Evolutionary conservation across 805 yeast species (phyloP).

Genomic region (Sungouiozyma intestinalis): DNA sequence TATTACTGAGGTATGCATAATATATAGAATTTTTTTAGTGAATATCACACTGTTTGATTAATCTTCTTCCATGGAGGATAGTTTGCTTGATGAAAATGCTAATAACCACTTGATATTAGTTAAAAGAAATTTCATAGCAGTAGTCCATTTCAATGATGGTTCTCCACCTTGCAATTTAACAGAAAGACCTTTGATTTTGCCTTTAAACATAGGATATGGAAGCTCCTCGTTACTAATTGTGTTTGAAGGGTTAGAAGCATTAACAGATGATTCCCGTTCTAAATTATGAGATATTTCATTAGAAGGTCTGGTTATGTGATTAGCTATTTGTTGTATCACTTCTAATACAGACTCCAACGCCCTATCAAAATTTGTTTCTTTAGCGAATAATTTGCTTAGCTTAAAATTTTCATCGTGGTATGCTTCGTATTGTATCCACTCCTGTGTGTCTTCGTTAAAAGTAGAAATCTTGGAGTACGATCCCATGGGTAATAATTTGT

Average conservation of each 20-base stretch:
- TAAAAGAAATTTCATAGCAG: conserved; percentile 71
- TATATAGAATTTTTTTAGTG: background rate
- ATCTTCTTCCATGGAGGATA: conserved; percentile 1
- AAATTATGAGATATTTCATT: background rate
- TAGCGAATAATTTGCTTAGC: conserved; percentile 51
- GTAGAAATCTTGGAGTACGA: conserved; percentile 62
- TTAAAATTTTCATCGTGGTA: conserved; percentile 63
- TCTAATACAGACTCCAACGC: conserved; percentile 71
- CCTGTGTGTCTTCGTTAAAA: conserved; percentile 29
- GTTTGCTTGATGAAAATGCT: conserved; percentile 51
- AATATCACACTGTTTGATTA: no score
- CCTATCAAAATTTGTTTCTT: conserved; percentile 66
- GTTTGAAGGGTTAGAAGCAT: background rate
- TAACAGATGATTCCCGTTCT: no score
- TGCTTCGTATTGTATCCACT: conserved; percentile 42
- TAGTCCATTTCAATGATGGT: conserved; percentile 76
- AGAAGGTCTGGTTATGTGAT: conserved; percentile 8
- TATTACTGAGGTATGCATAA: no score
- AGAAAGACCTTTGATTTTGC: conserved; percentile 65
- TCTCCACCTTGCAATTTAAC: conserved; percentile 55
- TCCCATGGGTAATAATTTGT: conserved; percentile 70
- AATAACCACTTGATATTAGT: conserved; percentile 80
- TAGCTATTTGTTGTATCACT: conserved; percentile 18
- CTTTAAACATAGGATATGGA: conserved; percentile 65
- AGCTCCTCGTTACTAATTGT: conserved; percentile 31